phyloP scores from a whole-genome alignment of 2,329 filamentous ascomycete species.

The Fusarium pseudonygamai region DNA sequence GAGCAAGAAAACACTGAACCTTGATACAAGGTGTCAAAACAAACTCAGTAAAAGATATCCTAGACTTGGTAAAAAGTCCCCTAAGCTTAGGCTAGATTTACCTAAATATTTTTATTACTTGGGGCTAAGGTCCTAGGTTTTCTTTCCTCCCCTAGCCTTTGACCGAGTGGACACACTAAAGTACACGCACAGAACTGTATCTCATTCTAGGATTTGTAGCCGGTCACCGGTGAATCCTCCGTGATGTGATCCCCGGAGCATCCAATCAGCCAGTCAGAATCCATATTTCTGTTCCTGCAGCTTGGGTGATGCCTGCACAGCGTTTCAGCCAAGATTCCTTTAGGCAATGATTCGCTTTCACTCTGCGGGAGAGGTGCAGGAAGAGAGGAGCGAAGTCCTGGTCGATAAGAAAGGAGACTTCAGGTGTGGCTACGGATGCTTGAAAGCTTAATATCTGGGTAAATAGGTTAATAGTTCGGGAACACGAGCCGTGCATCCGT shows the following conservation, averaged over 20 bases:
- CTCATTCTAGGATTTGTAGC: background rate
- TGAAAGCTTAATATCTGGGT: background rate
- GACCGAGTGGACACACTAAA: background rate
- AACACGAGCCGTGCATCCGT: background rate
- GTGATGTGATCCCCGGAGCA: background rate
- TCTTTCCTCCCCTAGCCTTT: no score
- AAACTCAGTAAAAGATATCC: no score
- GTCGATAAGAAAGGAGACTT: background rate
- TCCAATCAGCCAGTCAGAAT: background rate
- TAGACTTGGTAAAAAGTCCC: no score
- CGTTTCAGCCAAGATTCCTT: slow-evolving; percentile 16
- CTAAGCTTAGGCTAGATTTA: no score
- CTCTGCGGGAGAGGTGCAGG: background rate
- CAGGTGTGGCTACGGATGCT: background rate
- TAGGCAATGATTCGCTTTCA: background rate
- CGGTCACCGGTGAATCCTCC: background rate
- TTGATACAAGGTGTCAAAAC: no score
- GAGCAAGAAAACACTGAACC: no score
- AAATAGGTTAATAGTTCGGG: background rate
- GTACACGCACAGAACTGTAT: background rate
- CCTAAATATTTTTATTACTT: no score
- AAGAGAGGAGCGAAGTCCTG: background rate
- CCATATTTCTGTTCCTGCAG: background rate
- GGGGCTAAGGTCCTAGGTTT: no score
- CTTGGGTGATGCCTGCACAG: background rate